Base-by-base conservation (phyloP, 192 early-diverging fungal genomes). In the Lunasporangiospora selenospora region DNA sequence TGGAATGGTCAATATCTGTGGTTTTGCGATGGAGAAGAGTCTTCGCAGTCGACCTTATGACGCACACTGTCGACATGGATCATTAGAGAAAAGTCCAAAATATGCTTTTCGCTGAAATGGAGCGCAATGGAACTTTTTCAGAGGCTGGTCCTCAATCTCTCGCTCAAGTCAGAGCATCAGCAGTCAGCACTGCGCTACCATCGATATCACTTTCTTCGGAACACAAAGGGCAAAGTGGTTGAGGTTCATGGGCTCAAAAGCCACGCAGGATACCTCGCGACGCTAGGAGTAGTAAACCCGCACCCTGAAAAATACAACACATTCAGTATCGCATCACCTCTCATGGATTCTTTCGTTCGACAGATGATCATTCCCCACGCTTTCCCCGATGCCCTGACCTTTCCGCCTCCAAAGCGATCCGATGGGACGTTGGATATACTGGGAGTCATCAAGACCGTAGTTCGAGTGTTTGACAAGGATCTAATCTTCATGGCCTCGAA, bases 281-380 rank as follows among this genome's bases (percentile, higher is more conserved):
- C 52, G 30, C 27, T 40, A 9, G 62, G 62, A 32, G 53, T 54
- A 21, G 34, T 65, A 53, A 24, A 46, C 39, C 42, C 41, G 33
- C 39, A 11, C 18, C 31, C 32, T 12, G 62, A 39, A 46, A 32
- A 19, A 2, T 24, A 12, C 26, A 53, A 41, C 44, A 46, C 13
- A 26, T 65, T 54, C 62, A 52, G 13, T 32, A 65, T 65, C 29
- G 37, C 62, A 8, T 65, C 62, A 27, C 51, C 62, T 65, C 43
- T 65, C 19, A 42, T 65, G 50, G 62, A 65, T 43, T 33, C 43
- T 42, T 65, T 65, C 2, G 54, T 65, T 42, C 38, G 49, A 42
- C 27, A 45, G 30, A 38, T 24, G 15, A 51, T 65, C 27, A 55
- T 55, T 29, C 49, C 50, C 3, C 2, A 19, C 12, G 31, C 38